Conservation (phyloP, 257 asterid genomes). For the Hygrophila difformis region DNA sequence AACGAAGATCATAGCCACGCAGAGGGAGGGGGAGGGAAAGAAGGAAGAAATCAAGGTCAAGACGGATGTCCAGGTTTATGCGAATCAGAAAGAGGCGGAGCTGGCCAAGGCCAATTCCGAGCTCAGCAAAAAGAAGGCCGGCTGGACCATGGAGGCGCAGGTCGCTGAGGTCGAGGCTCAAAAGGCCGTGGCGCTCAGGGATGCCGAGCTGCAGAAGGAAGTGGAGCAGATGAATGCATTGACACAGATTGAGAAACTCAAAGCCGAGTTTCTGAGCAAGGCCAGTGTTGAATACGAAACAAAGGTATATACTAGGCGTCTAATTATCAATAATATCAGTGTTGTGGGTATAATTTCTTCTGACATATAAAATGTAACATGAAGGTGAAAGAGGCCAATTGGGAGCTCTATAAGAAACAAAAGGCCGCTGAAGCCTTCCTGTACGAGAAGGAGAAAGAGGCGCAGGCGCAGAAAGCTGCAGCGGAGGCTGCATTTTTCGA, state of each 20-base stretch:
- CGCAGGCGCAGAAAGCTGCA: slow-evolving; percentile 39
- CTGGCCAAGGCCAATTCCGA: slow-evolving; percentile 52
- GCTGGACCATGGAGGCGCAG: slow-evolving; percentile 48
- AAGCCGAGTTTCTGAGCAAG: slow-evolving; percentile 44
- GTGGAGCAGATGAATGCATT: slow-evolving; percentile 54
- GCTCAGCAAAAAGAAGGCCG: slow-evolving; percentile 54
- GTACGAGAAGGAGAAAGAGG: slow-evolving; percentile 48
- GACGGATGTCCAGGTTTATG: slow-evolving; percentile 41
- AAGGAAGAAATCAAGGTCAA: slow-evolving; percentile 43
- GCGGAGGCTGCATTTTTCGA: slow-evolving; percentile 40
- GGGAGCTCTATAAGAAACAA: slow-evolving; percentile 61
- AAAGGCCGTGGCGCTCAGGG: slow-evolving; percentile 54
- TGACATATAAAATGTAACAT: too few species aligned
- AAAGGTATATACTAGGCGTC: slow-evolving; percentile 30
- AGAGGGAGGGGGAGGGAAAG: slow-evolving; percentile 49
- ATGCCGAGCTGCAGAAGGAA: slow-evolving; percentile 49
- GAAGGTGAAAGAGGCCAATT: slow-evolving; percentile 62
- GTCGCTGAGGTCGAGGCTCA: slow-evolving; percentile 54
- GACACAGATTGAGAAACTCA: slow-evolving; percentile 47
- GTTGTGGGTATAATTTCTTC: too few species aligned
- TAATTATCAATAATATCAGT: too few species aligned
- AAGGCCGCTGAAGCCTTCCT: slow-evolving; percentile 53
- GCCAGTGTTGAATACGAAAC: slow-evolving; percentile 65
- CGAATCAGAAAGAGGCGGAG: slow-evolving; percentile 52
- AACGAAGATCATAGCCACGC: slow-evolving; percentile 46